Evolutionary conservation across 1,284 basidiomycete genomes (phyloP).

Genomic region (Cutaneotrichosporon dermatis): DNA sequence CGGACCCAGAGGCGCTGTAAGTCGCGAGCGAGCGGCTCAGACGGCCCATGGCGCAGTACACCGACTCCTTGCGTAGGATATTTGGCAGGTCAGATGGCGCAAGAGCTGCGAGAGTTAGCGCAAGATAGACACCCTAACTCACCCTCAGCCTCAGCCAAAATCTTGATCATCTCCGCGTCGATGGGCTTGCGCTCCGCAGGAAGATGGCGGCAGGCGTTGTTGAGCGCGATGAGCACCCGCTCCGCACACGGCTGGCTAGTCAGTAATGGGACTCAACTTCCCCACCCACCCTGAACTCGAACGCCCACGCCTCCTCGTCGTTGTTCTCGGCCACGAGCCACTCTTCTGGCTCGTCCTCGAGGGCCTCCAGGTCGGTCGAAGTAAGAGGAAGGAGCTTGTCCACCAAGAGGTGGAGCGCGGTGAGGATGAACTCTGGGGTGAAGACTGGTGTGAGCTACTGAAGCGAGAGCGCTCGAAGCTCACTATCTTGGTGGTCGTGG

Average conservation of each 20-base stretch:
- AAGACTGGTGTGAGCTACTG: slow-evolving; percentile 55
- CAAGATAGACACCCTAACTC: background rate
- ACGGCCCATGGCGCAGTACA: slow-evolving; percentile 82
- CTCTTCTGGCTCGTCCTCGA: slow-evolving; percentile 81
- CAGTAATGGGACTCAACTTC: background rate
- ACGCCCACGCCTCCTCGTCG: slow-evolving; percentile 84
- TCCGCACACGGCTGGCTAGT: slow-evolving; percentile 68
- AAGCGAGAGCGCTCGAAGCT: slow-evolving; percentile 13
- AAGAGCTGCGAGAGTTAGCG: slow-evolving; percentile 23
- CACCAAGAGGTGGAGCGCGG: slow-evolving; percentile 70
- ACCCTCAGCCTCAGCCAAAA: slow-evolving; percentile 58
- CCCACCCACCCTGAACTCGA: slow-evolving; percentile 67
- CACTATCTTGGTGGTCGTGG: slow-evolving; percentile 41
- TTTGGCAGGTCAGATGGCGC: slow-evolving; percentile 57
- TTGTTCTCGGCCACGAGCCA: slow-evolving; percentile 76
- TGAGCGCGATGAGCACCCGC: slow-evolving; percentile 73
- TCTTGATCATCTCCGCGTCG: slow-evolving; percentile 62
- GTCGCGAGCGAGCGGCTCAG: slow-evolving; percentile 61
- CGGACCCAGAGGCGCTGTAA: slow-evolving; percentile 16
- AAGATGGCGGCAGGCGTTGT: slow-evolving; percentile 65
- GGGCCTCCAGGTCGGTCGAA: slow-evolving; percentile 67
- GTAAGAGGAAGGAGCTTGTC: slow-evolving; percentile 77
- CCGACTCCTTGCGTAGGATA: slow-evolving; percentile 74
- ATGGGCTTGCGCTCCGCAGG: slow-evolving; percentile 52
- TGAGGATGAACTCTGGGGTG: slow-evolving; percentile 67